These are phyloP conservation scores for Colletotrichum sidae DNA, from an alignment of 2,329 filamentous ascomycete genomes.

Conservation along the genomic window DNA sequence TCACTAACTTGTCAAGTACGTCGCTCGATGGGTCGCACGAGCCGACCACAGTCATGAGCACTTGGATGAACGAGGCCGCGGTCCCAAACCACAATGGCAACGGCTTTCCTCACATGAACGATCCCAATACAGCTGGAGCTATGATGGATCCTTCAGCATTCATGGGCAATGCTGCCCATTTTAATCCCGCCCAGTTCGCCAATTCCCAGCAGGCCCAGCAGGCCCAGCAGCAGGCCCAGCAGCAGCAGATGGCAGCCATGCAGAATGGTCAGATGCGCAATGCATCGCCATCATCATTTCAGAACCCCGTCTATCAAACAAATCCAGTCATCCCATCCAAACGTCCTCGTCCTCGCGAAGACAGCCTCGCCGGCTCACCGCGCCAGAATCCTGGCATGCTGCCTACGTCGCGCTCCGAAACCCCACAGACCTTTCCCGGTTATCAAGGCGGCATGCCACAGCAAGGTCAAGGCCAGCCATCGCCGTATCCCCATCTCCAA, in stretches of 20 bases:
- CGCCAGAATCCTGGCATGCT: slow-evolving; percentile 79
- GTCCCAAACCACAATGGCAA: slow-evolving; percentile 78
- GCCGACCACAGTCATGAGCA: slow-evolving; percentile 71
- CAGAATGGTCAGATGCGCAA: slow-evolving; percentile 89
- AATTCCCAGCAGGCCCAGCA: slow-evolving; percentile 57
- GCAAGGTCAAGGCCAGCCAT: slow-evolving; percentile 72
- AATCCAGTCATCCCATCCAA: slow-evolving; percentile 92
- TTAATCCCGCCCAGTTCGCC: slow-evolving; percentile 67
- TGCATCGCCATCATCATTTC: slow-evolving; percentile 78
- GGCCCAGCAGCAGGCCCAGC: slow-evolving; percentile 39
- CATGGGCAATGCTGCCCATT: slow-evolving; percentile 70
- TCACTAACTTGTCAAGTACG: slow-evolving; percentile 59
- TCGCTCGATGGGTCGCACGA: slow-evolving; percentile 59
- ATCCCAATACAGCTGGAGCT: slow-evolving; percentile 65
- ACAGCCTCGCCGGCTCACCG: slow-evolving; percentile 86
- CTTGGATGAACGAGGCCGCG: slow-evolving; percentile 78
- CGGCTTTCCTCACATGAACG: slow-evolving; percentile 73
- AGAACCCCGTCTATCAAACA: slow-evolving; percentile 83
- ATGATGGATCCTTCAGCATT: slow-evolving; percentile 77
- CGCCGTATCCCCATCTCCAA: slow-evolving; percentile 84
- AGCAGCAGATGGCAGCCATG: slow-evolving; percentile 68
- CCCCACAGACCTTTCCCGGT: slow-evolving; percentile 83
- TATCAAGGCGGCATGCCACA: slow-evolving; percentile 75
- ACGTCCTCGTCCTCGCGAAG: slow-evolving; percentile 82
- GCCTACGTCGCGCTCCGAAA: slow-evolving; percentile 89